These are phyloP conservation scores for Pleurotus djamor DNA, from an alignment of 768 basidiomycete species.

Conservation along the genomic window DNA sequence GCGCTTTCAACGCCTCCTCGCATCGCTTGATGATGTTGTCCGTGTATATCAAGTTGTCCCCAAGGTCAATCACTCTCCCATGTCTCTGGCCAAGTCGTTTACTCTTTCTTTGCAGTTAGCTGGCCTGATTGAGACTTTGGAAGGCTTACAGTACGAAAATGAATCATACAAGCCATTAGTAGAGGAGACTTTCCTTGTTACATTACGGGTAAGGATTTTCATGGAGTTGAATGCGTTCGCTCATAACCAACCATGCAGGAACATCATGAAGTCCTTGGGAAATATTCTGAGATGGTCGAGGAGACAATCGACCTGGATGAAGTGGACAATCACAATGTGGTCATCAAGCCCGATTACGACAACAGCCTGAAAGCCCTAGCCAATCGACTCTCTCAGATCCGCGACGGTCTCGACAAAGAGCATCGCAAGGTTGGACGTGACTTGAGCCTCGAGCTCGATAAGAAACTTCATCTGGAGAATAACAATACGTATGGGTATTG, in stretches of 20 bases:
- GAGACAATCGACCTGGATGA: constrained; percentile 91
- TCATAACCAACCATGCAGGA: constrained; percentile 38
- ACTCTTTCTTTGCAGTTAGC: constrained; percentile 51
- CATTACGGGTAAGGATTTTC: constrained; percentile 48
- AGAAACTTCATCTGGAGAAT: constrained; percentile 95
- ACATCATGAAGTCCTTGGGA: constrained; percentile 57
- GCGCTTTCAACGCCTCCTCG: constrained; percentile 81
- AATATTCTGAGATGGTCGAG: constrained; percentile 94
- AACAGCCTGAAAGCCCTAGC: constrained; percentile 67
- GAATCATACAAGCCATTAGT: constrained; percentile 52
- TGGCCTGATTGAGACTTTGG: constrained; percentile 67
- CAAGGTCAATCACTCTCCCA: constrained; percentile 46
- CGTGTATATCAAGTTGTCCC: constrained; percentile 92
- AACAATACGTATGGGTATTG: constrained; percentile 88
- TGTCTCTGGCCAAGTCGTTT: neutral
- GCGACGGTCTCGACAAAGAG: constrained; percentile 79
- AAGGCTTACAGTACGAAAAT: constrained; percentile 40
- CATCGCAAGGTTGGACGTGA: constrained; percentile 69
- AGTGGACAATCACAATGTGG: constrained; percentile 81
- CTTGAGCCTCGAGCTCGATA: constrained; percentile 81
- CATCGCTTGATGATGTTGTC: constrained; percentile 92
- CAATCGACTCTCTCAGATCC: constrained; percentile 57
- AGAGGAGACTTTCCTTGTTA: constrained; percentile 61
- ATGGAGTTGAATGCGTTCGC: neutral
- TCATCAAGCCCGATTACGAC: constrained; percentile 93